Evolutionary conservation across 2,329 filamentous ascomycete species (phyloP).

Genomic region (Neofusicoccum ribis): DNA sequence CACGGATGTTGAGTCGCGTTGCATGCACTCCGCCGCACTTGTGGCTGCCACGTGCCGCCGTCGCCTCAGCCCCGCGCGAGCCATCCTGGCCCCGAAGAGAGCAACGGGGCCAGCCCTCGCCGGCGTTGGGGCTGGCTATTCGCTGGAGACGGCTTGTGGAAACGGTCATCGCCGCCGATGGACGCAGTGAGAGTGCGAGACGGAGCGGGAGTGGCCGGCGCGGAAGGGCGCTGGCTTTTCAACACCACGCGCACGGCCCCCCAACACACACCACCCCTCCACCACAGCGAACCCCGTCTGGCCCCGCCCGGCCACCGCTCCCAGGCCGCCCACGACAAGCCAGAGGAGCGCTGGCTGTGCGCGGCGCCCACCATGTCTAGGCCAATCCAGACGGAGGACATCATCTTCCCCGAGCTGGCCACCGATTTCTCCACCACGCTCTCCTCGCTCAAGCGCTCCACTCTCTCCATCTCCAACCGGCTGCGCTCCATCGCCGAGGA

Average conservation of each 20-base stretch:
- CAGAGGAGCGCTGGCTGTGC: too few species aligned
- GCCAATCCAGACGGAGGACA: constrained; percentile 35
- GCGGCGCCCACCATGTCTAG: neutral
- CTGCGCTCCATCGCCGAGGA: constrained; percentile 77
- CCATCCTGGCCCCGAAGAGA: neutral
- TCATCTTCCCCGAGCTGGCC: constrained; percentile 57
- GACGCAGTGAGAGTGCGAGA: neutral
- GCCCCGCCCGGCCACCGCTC: neutral
- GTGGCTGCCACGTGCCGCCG: neutral
- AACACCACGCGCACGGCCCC: constrained; percentile 8
- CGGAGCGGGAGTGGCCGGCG: too few species aligned
- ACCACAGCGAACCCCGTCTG: neutral
- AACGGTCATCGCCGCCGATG: neutral
- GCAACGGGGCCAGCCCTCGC: too few species aligned
- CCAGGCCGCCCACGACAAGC: neutral
- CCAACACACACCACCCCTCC: neutral
- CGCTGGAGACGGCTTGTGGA: too few species aligned
- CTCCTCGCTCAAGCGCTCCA: constrained; percentile 70
- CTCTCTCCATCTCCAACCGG: constrained; percentile 78
- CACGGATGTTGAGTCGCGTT: neutral
- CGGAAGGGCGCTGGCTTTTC: neutral
- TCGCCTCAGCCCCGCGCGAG: neutral
- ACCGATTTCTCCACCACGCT: constrained; percentile 70
- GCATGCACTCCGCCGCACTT: neutral
- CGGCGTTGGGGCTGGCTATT: neutral